A percentile compares a stretch with the other conserved stretches of the same genome.
Evolutionary conservation across 2,329 filamentous ascomycete species (phyloP).

Genomic region (Pochonia chlamydosporia): DNA sequence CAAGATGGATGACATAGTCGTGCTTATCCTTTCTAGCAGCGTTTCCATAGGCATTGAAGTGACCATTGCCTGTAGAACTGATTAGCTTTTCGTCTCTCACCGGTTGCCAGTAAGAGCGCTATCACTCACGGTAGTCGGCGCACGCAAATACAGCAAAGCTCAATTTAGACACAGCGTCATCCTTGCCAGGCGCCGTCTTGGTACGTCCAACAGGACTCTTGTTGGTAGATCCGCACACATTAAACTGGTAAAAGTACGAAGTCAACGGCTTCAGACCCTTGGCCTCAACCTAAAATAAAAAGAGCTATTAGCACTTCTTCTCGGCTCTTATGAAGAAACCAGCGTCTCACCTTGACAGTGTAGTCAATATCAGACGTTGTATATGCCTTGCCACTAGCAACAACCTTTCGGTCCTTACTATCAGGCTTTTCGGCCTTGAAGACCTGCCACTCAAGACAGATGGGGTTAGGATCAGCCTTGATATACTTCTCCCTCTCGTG

Average conservation of each 20-base stretch:
- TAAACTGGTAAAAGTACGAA: conserved; percentile 65
- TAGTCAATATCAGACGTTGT: conserved; percentile 72
- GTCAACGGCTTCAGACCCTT: conserved; percentile 56
- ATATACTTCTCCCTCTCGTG: conserved; percentile 45
- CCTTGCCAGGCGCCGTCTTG: conserved; percentile 58
- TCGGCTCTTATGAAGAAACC: too few relatives aligned
- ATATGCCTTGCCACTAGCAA: conserved; percentile 54
- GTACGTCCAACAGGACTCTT: conserved; percentile 60
- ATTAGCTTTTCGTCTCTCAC: conserved; percentile 1
- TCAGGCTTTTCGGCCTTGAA: conserved; percentile 37
- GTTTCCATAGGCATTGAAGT: conserved; percentile 57
- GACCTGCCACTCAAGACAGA: conserved; percentile 64
- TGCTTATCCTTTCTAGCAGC: conserved; percentile 52
- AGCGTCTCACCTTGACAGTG: conserved; percentile 54
- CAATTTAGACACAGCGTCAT: conserved; percentile 51
- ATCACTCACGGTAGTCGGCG: conserved; percentile 53
- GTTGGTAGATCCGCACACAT: conserved; percentile 56
- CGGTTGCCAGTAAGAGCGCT: too few relatives aligned
- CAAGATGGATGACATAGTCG: conserved; percentile 55
- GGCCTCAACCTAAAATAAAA: conserved; percentile 51
- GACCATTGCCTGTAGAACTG: conserved; percentile 29
- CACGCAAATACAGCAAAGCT: conserved; percentile 67
- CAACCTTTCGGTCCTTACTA: conserved; percentile 33
- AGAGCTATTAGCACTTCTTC: neutral
- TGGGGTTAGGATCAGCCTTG: conserved; percentile 39